Conservation (phyloP, 495 filamentous ascomycete genomes). For the Pseudomonodictys pantanalensis region DNA sequence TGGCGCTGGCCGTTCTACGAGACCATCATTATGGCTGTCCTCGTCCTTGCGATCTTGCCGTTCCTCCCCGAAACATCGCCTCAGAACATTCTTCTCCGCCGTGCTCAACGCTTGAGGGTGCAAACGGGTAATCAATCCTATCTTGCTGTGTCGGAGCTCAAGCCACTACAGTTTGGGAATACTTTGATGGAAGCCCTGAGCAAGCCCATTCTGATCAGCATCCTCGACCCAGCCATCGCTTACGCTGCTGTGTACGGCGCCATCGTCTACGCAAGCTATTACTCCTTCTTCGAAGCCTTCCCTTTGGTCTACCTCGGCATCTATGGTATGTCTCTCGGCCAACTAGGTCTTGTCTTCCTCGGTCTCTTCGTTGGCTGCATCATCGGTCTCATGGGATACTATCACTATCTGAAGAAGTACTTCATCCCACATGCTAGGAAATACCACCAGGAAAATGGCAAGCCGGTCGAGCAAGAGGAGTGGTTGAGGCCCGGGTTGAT, state of each 20-base stretch:
- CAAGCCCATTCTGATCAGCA: slow-evolving; percentile 55
- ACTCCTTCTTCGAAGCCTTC: slow-evolving; percentile 64
- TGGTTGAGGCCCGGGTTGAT: slow-evolving; percentile 51
- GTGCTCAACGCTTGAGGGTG: slow-evolving; percentile 47
- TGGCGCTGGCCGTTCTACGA: slow-evolving; percentile 22
- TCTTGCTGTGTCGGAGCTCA: slow-evolving; percentile 7
- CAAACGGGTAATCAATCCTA: slow-evolving; percentile 15
- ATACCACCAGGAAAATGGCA: slow-evolving; percentile 39
- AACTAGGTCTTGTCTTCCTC: slow-evolving; percentile 58
- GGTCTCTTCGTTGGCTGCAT: slow-evolving; percentile 53
- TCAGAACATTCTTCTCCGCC: slow-evolving; percentile 49
- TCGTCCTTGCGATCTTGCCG: too few species aligned
- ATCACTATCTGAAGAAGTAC: slow-evolving; percentile 45
- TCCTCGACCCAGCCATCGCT: slow-evolving; percentile 55
- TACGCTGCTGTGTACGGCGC: slow-evolving; percentile 56
- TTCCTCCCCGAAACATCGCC: slow-evolving; percentile 48
- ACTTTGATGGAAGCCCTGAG: slow-evolving; percentile 53
- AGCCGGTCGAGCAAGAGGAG: slow-evolving; percentile 46
- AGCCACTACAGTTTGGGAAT: too few species aligned
- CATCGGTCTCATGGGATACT: slow-evolving; percentile 49
- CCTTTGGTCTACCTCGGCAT: slow-evolving; percentile 57
- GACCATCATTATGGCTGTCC: slow-evolving; percentile 42
- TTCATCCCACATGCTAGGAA: slow-evolving; percentile 44
- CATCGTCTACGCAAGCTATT: slow-evolving; percentile 59
- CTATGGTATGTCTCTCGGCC: slow-evolving; percentile 55